These are phyloP conservation scores for Nicotiana otophora DNA, from an alignment of 257 asterid genomes.

Conservation along the genomic window DNA sequence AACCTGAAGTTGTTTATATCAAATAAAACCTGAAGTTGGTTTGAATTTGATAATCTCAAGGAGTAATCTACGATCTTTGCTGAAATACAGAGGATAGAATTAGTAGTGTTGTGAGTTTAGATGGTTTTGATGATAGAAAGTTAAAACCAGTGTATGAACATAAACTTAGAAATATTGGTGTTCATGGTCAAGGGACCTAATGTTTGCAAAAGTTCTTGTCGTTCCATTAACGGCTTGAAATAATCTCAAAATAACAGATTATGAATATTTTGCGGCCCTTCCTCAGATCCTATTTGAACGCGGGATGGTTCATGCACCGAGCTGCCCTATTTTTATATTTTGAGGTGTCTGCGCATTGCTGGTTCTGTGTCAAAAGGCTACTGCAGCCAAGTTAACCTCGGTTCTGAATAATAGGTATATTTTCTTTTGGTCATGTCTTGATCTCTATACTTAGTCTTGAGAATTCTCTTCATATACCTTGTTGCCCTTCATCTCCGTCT, in stretches of 20 bases:
- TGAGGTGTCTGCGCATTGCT: neutral
- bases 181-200: neutral
- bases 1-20: neutral
- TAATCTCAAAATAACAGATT: neutral
- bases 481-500: neutral
- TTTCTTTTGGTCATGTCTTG: neutral
- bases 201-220: neutral
- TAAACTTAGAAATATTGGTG: neutral
- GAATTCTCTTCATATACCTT: neutral
- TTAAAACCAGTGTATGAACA: neutral
- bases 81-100: neutral
- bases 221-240: neutral
- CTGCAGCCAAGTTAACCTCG: neutral
- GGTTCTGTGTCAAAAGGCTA: neutral
- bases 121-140: neutral
- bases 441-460: neutral
- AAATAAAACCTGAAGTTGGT: neutral
- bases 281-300: no score
- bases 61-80: neutral
- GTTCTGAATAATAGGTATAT: neutral
- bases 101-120: neutral
- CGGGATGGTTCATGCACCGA: no score
- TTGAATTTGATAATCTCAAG: neutral
- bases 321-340: no score
- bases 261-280: no score